phyloP scores from a whole-genome alignment of 1,139 yeast genomes.

The Meyerozyma sp. region DNA sequence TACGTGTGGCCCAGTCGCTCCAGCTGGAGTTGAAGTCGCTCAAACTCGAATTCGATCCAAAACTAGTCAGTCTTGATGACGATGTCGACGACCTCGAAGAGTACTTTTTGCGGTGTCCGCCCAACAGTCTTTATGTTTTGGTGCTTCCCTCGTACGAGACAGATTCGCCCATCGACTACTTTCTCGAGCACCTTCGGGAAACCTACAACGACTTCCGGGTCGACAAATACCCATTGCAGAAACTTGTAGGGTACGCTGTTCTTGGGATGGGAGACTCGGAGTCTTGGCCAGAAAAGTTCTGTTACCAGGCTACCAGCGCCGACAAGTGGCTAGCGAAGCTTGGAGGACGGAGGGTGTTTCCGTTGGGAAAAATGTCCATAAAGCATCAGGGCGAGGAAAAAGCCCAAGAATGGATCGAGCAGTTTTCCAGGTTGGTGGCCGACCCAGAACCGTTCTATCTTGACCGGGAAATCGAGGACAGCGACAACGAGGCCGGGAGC shows the following conservation, averaged over 20 bases:
- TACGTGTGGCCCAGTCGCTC: constrained; percentile 57
- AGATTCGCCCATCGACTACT: constrained; percentile 87
- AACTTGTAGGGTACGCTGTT: constrained; percentile 74
- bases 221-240: constrained; percentile 69
- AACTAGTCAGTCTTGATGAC: constrained; percentile 63
- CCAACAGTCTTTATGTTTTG: constrained; percentile 54
- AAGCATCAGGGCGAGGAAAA: constrained; percentile 61
- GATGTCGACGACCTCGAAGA: constrained; percentile 83
- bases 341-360: constrained; percentile 81
- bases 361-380: constrained; percentile 81
- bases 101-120: constrained; percentile 65
- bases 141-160: constrained; percentile 90
- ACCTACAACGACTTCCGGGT: constrained; percentile 81
- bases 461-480: constrained; percentile 26
- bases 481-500: constrained; percentile 42
- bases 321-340: constrained; percentile 76
- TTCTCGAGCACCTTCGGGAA: constrained; percentile 73
- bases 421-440: constrained; percentile 51
- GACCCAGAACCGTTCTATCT: constrained; percentile 65
- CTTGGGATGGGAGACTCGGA: constrained; percentile 86
- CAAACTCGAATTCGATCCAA: constrained; percentile 39
- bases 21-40: constrained; percentile 27
- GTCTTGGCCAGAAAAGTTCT: constrained; percentile 79
- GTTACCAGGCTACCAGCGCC: constrained; percentile 76
- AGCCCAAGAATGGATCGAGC: constrained; percentile 62